Base-by-base conservation (phyloP, 306 rosid genomes). In the Fagus crenata region DNA sequence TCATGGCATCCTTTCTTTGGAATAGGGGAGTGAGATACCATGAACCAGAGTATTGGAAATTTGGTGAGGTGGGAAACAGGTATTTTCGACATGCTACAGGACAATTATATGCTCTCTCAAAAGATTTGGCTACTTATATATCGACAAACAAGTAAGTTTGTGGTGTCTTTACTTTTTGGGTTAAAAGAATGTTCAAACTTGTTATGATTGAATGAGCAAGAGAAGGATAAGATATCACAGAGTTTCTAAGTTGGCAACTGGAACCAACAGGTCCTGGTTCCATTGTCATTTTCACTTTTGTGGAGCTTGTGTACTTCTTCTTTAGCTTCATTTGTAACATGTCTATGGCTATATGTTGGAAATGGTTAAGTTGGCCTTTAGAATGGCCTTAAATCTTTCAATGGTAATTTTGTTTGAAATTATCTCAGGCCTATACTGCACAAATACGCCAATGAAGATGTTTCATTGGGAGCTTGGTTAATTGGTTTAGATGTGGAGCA, bases 31-130 rank as follows among this genome's bases (percentile, higher is more conserved):
- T 92, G 75, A 94, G 71, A 80, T 92, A 92, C 82, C 90, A 94
- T 75, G 98, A 94, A 84, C 97, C 98, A 35, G 96, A 94, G 89
- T 89, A 87, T 82, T 94, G 90, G 97, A 92, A 90, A 86, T 94
- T 92, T 71, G 98, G 98, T 5, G 88, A 86, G 76, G 86, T 82
- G 53, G 98, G 98, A 78, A 94, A 94, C 86, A 86, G 81, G 84
- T 92, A 94, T 82, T 94, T 94, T 53, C 98, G 97, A 46, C 97
- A 94, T 70, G 97, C 98, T 18, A 90, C 98, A 0, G 98, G 97
- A 77, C 98, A 94, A 53, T 56, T 94, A 80, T 94, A 94, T 74
- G 98, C 86, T 63, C 86, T 94, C 80, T 92, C 98, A 36, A 89
- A 85, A 76, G 96, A 94, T 58, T 79, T 94, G 86, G 97, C 97